Base-by-base conservation (phyloP, 1,284 basidiomycete genomes). In the Tilletia setariae region DNA sequence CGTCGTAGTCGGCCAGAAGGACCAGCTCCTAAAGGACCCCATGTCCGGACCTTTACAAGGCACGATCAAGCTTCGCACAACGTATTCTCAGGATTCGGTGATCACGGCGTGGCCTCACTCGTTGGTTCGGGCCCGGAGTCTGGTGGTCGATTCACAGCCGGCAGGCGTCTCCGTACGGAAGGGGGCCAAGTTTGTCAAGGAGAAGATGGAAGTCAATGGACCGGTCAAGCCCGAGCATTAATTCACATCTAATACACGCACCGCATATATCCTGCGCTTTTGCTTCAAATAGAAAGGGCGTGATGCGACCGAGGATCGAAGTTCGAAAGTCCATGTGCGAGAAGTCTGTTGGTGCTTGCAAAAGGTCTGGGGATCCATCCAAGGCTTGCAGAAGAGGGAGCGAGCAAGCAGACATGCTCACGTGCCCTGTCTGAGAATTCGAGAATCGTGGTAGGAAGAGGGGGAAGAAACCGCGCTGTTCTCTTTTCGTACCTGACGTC, bases 151-250 rank as follows among this genome's bases (percentile, higher is more conserved):
- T 15, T 25, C 56, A 13, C 30, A 61, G 19, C 56, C 56, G 56
- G 56, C 56, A 30, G 56, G 56, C 28, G 56, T 61, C 7, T 35
- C 19, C 28, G 9, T 61, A 30, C 28, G 35, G 56, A 61, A 61
- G 56, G 56, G 56, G 15, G 28, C 56, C 28, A 61, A 35, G 32
- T 32, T 61, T 32, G 32, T 35, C 13, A 61, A 61, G 28, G 56
- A 40, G 2, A 11, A 35, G 4, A 61, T 61, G 56, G 32, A 32
- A 32, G 56, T 61, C 15, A 61, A 61, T 28, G 56, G 56, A 25
- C 56, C 56, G 30, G 32, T 61, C 56, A 61, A 35, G 56, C 28
- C 28, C 28, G 56, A 61, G 56, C 32, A 35, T 15, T 25, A 53
- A 53, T 53, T 7, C 51, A 13, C 23, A 7, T 11, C 51, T 25